These are phyloP conservation scores for Zymoseptoria crescenta DNA, from an alignment of 2,329 filamentous ascomycete species.

Conservation along the genomic window DNA sequence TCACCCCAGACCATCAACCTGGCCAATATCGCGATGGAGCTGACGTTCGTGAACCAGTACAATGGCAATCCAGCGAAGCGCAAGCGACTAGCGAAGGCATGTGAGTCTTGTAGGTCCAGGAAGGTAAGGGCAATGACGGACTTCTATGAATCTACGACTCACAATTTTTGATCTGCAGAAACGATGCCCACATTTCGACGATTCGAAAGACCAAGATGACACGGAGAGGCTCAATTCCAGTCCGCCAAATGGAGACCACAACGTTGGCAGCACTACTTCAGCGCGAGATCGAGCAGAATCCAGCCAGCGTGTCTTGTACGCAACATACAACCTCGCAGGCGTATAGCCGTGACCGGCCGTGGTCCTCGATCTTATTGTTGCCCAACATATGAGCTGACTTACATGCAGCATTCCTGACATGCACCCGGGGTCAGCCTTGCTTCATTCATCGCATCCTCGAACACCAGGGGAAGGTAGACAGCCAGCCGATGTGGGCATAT, in stretches of 20 bases:
- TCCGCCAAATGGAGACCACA: conserved; percentile 1
- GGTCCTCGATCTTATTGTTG: too few relatives aligned
- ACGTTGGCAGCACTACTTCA: neutral
- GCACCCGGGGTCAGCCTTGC: conserved; percentile 40
- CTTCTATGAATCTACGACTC: neutral
- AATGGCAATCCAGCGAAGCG: conserved; percentile 26
- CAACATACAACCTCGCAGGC: too few relatives aligned
- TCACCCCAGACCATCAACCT: neutral
- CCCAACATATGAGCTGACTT: too few relatives aligned
- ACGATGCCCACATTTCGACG: conserved; percentile 26
- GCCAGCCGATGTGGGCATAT: conserved; percentile 26
- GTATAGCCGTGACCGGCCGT: too few relatives aligned
- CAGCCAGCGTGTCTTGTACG: conserved; percentile 21
- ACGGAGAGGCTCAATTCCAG: neutral
- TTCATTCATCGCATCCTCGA: conserved; percentile 31
- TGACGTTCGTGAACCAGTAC: conserved; percentile 30
- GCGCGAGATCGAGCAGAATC: neutral
- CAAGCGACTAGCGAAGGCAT: conserved; percentile 27
- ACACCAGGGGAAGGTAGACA: conserved; percentile 9
- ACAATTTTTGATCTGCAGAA: conserved; percentile 17
- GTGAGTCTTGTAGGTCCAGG: conserved; percentile 24
- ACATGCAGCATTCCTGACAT: conserved; percentile 33
- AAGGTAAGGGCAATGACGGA: conserved; percentile 17
- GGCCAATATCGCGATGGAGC: conserved; percentile 20
- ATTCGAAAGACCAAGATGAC: neutral